Evolutionary conservation across 176 grass and related monocot species (phyloP).

Genomic region (Triticum urartu): DNA sequence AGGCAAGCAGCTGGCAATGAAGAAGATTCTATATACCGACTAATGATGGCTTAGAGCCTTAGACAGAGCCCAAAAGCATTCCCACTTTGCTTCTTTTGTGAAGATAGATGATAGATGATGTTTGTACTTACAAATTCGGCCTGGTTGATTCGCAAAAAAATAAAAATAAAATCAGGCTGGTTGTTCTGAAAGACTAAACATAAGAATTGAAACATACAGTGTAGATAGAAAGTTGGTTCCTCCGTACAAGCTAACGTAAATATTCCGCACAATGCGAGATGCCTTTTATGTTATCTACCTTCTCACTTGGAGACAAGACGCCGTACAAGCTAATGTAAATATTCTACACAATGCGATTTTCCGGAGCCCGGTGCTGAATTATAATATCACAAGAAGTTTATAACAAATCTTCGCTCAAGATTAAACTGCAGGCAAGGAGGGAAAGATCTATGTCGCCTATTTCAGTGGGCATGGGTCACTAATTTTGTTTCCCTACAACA

Average conservation of each 20-base stretch:
- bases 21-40: conserved; percentile 31
- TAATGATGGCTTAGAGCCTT: conserved; percentile 40
- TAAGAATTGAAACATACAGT: too few relatives aligned
- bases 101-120: too few relatives aligned
- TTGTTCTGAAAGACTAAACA: too few relatives aligned
- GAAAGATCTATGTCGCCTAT: too few relatives aligned
- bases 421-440: too few relatives aligned
- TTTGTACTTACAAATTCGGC: too few relatives aligned
- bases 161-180: conserved; percentile 12
- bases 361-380: background rate
- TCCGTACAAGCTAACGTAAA: background rate
- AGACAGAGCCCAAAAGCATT: conserved; percentile 17
- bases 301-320: conserved; percentile 5
- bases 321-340: too few relatives aligned
- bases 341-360: background rate
- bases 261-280: background rate
- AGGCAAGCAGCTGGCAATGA: background rate
- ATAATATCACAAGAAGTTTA: background rate
- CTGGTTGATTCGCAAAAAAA: too few relatives aligned
- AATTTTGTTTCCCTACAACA: too few relatives aligned
- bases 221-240: background rate
- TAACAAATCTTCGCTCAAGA: too few relatives aligned
- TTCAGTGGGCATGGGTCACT: too few relatives aligned
- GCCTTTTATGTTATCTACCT: background rate
- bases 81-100: background rate